A percentile compares a stretch with the other conserved stretches of the same genome.
phyloP scores from a whole-genome alignment of 1,284 basidiomycete genomes.

The Ceratobasidium theobromae region DNA sequence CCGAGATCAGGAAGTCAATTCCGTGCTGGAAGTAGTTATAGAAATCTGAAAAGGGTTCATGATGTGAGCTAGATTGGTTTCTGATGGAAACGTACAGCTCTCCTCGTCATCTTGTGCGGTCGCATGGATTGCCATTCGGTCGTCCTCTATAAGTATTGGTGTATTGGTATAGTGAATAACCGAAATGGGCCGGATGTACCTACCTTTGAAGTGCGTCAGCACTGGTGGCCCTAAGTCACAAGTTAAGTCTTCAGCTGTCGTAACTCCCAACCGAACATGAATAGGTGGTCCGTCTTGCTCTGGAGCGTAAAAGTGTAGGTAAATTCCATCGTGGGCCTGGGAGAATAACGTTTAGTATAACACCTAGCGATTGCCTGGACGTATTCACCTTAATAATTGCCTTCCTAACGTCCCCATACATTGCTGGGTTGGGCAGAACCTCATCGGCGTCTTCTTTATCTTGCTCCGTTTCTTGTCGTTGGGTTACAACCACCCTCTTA shows the following conservation, averaged over 20 bases:
- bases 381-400: slow-evolving; percentile 63
- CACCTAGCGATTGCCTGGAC: background rate
- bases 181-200: background rate
- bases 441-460: slow-evolving; percentile 64
- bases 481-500: slow-evolving; percentile 68
- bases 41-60: slow-evolving; percentile 62
- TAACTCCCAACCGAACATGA: slow-evolving; percentile 71
- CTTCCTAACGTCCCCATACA: slow-evolving; percentile 68
- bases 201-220: slow-evolving; percentile 69
- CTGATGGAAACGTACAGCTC: slow-evolving; percentile 33
- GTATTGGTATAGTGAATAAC: background rate
- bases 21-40: slow-evolving; percentile 92
- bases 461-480: slow-evolving; percentile 50
- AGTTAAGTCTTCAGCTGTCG: slow-evolving; percentile 77
- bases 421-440: slow-evolving; percentile 59
- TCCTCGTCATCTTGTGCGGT: slow-evolving; percentile 49
- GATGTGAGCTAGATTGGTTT: slow-evolving; percentile 43
- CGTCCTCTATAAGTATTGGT: slow-evolving; percentile 57
- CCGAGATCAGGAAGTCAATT: slow-evolving; percentile 72
- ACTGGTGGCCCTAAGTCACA: slow-evolving; percentile 77
- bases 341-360: slow-evolving; percentile 26
- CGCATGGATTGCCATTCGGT: slow-evolving; percentile 75
- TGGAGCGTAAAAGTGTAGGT: slow-evolving; percentile 57
- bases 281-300: slow-evolving; percentile 46
- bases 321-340: slow-evolving; percentile 75